Evolutionary conservation across 208 protist species (phyloP).

Genomic region (Angomonas deanei): DNA sequence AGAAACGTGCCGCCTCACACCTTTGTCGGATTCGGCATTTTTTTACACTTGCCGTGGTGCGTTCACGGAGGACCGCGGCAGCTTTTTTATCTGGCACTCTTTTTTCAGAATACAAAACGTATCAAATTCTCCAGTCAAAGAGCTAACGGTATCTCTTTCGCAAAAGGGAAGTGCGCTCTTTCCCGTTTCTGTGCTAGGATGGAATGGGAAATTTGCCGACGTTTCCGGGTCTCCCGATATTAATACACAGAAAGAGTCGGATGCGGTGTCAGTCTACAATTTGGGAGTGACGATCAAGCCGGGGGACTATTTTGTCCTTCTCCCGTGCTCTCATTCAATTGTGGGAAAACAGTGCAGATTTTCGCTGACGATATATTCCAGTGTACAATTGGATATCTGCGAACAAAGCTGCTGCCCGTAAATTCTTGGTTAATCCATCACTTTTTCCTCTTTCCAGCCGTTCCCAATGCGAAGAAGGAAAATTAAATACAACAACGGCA

Average conservation of each 20-base stretch:
- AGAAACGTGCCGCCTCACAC: conserved; percentile 1
- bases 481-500: too few species aligned
- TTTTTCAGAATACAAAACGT: background rate
- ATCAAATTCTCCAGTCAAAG: background rate
- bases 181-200: conserved; percentile 29
- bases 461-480: too few species aligned
- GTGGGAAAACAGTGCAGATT: too few species aligned
- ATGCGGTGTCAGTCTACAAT: background rate
- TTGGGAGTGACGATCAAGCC: background rate
- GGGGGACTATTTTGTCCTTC: background rate
- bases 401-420: background rate
- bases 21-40: background rate
- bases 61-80: background rate
- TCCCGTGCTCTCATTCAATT: background rate
- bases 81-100: background rate
- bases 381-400: background rate
- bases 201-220: conserved; percentile 7
- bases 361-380: too few species aligned
- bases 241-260: background rate
- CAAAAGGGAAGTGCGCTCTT: background rate
- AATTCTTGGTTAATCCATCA: background rate
- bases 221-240: background rate
- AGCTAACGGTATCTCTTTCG: background rate
- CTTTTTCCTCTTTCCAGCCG: background rate
- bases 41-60: background rate